These are phyloP conservation scores for Cadophora sp. DNA, from an alignment of 2,329 filamentous ascomycete species.

Conservation along the genomic window DNA sequence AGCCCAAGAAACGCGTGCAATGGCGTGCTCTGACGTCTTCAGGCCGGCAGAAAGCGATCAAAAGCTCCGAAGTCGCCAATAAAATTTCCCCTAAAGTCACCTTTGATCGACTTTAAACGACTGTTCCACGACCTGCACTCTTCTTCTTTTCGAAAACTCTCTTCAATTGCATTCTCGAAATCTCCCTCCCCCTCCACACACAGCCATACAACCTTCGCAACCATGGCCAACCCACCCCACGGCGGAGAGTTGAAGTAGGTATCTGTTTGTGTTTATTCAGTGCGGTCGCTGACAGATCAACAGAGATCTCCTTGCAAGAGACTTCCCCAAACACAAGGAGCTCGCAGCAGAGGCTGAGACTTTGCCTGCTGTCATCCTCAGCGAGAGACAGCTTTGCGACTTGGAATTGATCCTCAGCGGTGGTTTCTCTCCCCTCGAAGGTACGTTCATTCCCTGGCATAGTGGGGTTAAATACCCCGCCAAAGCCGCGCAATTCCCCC, in stretches of 20 bases:
- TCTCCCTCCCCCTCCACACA: not conserved
- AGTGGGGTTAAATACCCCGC: conserved; percentile 40
- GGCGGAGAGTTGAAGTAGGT: conserved; percentile 86
- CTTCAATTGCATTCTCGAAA: not conserved
- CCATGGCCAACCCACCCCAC: conserved; percentile 76
- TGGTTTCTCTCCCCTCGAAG: conserved; percentile 97
- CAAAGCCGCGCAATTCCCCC: conserved; percentile 22
- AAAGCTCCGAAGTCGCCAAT: conserved; percentile 7
- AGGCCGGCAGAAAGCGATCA: conserved; percentile 11
- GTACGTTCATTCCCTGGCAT: conserved; percentile 55
- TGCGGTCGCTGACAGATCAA: conserved; percentile 18
- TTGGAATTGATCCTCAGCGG: conserved; percentile 96
- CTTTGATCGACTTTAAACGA: not conserved
- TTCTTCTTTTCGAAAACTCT: not conserved
- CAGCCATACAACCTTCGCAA: conserved; percentile 37
- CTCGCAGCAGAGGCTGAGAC: conserved; percentile 84
- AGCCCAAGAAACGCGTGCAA: conserved; percentile 10
- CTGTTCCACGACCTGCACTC: not conserved
- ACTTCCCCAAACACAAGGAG: conserved; percentile 81
- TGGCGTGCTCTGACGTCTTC: conserved; percentile 18
- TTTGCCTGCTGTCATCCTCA: conserved; percentile 83
- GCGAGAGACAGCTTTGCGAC: conserved; percentile 96
- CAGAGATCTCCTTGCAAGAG: conserved; percentile 86
- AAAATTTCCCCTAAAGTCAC: not conserved
- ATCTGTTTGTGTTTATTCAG: not conserved